These are phyloP conservation scores for Nakaseomyces sp. DNA, from an alignment of 1,139 yeast genomes.

Conservation along the genomic window DNA sequence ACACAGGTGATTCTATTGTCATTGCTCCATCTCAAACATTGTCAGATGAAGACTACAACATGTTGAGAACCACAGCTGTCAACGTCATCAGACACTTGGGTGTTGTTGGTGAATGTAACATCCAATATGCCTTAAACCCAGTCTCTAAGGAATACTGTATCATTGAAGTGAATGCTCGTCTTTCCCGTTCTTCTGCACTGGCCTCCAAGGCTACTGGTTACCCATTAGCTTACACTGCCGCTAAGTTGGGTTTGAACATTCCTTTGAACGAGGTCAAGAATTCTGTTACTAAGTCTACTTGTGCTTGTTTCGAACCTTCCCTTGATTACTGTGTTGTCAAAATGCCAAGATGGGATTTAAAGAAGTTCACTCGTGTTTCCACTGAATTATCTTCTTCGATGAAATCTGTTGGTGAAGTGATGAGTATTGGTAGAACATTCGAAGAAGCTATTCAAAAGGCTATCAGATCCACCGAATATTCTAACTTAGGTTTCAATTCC, in stretches of 20 bases:
- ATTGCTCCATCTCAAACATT: slow-evolving; percentile 98
- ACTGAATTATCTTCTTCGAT: slow-evolving; percentile 83
- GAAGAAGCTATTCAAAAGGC: slow-evolving; percentile 99
- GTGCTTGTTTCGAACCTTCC: slow-evolving; percentile 97
- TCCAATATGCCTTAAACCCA: slow-evolving; percentile 95
- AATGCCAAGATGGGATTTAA: slow-evolving; percentile 98
- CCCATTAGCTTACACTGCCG: slow-evolving; percentile 97
- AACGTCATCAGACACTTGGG: slow-evolving; percentile 96
- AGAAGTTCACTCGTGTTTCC: slow-evolving; percentile 90
- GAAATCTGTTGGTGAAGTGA: slow-evolving; percentile 99
- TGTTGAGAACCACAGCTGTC: slow-evolving; percentile 96
- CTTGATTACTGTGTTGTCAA: slow-evolving; percentile 95
- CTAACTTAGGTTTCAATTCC: slow-evolving; percentile 85
- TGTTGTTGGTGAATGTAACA: slow-evolving; percentile 98
- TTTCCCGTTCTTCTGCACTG: slow-evolving; percentile 94
- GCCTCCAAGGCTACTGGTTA: slow-evolving; percentile 99
- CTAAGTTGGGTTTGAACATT: slow-evolving; percentile 88
- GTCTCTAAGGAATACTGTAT: slow-evolving; percentile 91
- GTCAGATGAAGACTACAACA: slow-evolving; percentile 94
- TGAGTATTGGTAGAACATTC: slow-evolving; percentile 95
- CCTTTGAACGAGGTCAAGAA: slow-evolving; percentile 88
- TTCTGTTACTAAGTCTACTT: slow-evolving; percentile 89
- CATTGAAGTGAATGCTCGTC: slow-evolving; percentile 95
- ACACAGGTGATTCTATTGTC: slow-evolving; percentile 98
- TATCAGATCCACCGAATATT: slow-evolving; percentile 91